Conservation (phyloP, 108 stramenopile species). For the Fragilaria radians region DNA sequence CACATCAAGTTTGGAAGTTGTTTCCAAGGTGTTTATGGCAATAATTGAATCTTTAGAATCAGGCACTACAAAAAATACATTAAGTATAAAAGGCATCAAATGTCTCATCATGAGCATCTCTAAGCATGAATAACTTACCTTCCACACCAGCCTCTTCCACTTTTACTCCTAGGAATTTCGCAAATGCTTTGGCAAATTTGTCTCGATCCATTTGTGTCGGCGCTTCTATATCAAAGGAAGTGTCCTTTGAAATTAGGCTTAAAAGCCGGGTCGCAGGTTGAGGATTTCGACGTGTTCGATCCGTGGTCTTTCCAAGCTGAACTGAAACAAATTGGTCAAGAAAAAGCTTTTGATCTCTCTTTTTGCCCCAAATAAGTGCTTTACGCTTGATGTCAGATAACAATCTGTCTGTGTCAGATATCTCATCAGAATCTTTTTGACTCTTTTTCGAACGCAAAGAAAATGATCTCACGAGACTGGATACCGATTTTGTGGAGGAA, state of each 20-base stretch:
- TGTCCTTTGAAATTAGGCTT: conserved; percentile 50
- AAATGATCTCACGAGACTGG: conserved; percentile 6
- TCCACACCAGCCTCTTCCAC: conserved; percentile 24
- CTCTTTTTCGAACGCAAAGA: not conserved
- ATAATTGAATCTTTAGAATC: no score
- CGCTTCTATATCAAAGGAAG: conserved; percentile 79
- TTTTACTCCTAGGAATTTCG: conserved; percentile 66
- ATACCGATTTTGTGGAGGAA: conserved; percentile 4
- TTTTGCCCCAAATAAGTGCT: conserved; percentile 80
- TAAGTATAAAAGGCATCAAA: no score
- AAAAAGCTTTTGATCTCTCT: conserved; percentile 63
- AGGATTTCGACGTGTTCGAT: conserved; percentile 56
- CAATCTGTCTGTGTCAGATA: conserved; percentile 2
- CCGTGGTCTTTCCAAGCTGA: conserved; percentile 77
- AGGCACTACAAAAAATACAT: no score
- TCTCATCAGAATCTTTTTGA: not conserved
- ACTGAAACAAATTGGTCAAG: conserved; percentile 57
- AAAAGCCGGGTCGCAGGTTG: conserved; percentile 44
- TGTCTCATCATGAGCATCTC: no score
- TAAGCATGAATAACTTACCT: not conserved
- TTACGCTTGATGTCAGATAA: conserved; percentile 2
- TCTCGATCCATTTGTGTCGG: conserved; percentile 79
- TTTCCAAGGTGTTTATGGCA: no score
- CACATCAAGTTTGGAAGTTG: no score
- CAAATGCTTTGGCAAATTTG: conserved; percentile 82